A percentile compares a stretch with the other conserved stretches of the same genome.
phyloP scores from a whole-genome alignment of 768 basidiomycete species.

The Calocybe indica region DNA sequence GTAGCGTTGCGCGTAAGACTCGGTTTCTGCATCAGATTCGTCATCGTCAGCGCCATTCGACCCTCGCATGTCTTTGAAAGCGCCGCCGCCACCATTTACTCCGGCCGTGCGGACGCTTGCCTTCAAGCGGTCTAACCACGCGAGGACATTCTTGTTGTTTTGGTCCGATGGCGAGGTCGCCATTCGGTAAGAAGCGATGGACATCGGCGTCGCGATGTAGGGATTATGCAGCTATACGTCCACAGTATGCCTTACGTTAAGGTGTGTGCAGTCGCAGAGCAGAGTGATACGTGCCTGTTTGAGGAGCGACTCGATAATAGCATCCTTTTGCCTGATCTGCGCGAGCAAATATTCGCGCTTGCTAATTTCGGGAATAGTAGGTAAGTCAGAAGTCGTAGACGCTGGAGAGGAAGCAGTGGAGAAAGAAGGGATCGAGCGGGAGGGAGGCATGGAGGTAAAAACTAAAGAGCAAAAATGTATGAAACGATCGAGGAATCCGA shows the following conservation, averaged over 20 bases:
- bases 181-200: slow-evolving; percentile 73
- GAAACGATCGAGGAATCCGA: too few relatives aligned
- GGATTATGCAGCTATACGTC: slow-evolving; percentile 64
- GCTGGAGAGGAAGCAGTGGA: slow-evolving; percentile 18
- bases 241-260: not conserved
- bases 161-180: slow-evolving; percentile 73
- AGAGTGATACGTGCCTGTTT: slow-evolving; percentile 52
- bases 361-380: slow-evolving; percentile 40
- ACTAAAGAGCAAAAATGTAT: not conserved
- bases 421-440: slow-evolving; percentile 12
- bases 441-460: slow-evolving; percentile 13
- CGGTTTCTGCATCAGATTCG: slow-evolving; percentile 37
- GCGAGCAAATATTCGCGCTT: slow-evolving; percentile 84
- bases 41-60: slow-evolving; percentile 23
- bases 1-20: slow-evolving; percentile 17
- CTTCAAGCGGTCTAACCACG: slow-evolving; percentile 70
- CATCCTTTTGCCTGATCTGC: slow-evolving; percentile 83
- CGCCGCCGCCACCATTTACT: slow-evolving; percentile 32
- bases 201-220: slow-evolving; percentile 71
- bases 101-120: slow-evolving; percentile 48
- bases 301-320: slow-evolving; percentile 77
- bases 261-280: slow-evolving; percentile 2
- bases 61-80: slow-evolving; percentile 39
- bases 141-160: slow-evolving; percentile 61
- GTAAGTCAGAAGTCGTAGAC: slow-evolving; percentile 31